Percentiles rank a stretch among this genome's conserved stretches.
phyloP scores from a whole-genome alignment of 2,329 filamentous ascomycete species.

The Pseudogymnoascus sp. region DNA sequence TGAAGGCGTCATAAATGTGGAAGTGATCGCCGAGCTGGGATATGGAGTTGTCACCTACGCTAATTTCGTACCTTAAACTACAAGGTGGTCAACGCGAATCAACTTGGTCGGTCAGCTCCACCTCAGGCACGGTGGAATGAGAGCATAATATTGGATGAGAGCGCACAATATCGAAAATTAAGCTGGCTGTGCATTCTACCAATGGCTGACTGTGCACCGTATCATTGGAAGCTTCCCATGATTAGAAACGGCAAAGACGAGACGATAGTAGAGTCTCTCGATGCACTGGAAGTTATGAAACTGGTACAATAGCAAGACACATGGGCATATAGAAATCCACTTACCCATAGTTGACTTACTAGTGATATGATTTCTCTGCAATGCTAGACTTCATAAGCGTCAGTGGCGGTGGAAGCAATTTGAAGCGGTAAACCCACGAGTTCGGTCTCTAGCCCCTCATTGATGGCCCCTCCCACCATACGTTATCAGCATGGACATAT shows the following conservation, averaged over 20 bases:
- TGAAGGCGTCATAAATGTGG: background rate
- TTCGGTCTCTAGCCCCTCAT: background rate
- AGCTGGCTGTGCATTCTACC: background rate
- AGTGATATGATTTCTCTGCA: background rate
- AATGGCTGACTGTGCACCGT: background rate
- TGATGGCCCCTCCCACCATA: background rate
- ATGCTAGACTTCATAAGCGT: background rate
- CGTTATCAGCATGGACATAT: background rate
- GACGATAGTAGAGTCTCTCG: background rate
- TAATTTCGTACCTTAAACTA: background rate
- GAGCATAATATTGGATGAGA: background rate
- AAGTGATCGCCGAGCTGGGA: conserved; percentile 5
- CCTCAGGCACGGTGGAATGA: background rate
- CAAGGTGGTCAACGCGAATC: background rate
- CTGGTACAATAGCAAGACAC: background rate
- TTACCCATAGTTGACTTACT: background rate
- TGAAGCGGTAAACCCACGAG: background rate
- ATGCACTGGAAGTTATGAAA: background rate
- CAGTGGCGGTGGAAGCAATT: background rate
- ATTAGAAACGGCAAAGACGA: background rate
- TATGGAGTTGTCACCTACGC: background rate
- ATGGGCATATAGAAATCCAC: background rate
- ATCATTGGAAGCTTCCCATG: background rate
- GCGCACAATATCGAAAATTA: background rate
- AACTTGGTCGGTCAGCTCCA: background rate